Conservation (phyloP, 1,284 basidiomycete genomes). For the Lignosus rhinocerotis region DNA sequence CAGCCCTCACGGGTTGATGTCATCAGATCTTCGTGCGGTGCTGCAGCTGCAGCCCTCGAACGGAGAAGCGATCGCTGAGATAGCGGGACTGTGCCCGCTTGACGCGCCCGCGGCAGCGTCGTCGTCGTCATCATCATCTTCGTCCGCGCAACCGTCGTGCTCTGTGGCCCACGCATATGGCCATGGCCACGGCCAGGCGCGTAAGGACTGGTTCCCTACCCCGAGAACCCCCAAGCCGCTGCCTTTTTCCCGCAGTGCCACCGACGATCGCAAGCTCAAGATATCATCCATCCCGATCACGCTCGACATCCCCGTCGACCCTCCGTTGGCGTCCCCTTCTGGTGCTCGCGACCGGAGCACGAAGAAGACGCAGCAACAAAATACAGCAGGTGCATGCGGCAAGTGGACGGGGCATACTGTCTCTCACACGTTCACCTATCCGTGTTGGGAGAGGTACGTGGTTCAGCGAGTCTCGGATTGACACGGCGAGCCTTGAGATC, state of each 20-base stretch:
- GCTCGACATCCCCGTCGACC: slow-evolving; percentile 39
- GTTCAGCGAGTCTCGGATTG: slow-evolving; percentile 40
- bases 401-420: slow-evolving; percentile 36
- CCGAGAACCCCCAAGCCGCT: slow-evolving; percentile 43
- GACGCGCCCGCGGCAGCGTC: slow-evolving; percentile 19
- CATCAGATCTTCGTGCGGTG: slow-evolving; percentile 56
- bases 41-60: slow-evolving; percentile 62
- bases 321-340: slow-evolving; percentile 5
- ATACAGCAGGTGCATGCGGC: background rate
- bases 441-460: slow-evolving; percentile 63
- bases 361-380: background rate
- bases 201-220: slow-evolving; percentile 26
- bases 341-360: too few relatives aligned
- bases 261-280: slow-evolving; percentile 54
- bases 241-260: slow-evolving; percentile 48
- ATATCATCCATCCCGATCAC: slow-evolving; percentile 46
- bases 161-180: slow-evolving; percentile 23
- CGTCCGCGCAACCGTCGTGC: slow-evolving; percentile 28
- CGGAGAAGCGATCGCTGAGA: slow-evolving; percentile 55
- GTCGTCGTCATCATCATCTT: slow-evolving; percentile 17
- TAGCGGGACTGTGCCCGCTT: slow-evolving; percentile 43
- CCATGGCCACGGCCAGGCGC: slow-evolving; percentile 4
- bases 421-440: slow-evolving; percentile 50
- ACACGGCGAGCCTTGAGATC: background rate
- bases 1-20: background rate